Evolutionary conservation across 2,329 filamentous ascomycete genomes (phyloP), one percentile per base, ranked within the genome.

Genomic region (Monilinia polystroma): DNA sequence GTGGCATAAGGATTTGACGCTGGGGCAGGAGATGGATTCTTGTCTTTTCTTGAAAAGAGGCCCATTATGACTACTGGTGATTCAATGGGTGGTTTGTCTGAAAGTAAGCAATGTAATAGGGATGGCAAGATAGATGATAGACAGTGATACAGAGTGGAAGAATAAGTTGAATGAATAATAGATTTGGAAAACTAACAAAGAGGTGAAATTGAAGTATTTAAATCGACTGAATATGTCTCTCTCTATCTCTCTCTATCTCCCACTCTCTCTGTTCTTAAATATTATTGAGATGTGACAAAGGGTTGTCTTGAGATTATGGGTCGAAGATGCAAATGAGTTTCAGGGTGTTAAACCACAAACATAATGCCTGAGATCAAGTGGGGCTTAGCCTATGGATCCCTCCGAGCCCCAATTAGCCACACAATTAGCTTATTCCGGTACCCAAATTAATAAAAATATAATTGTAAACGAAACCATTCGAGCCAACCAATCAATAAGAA

Each of bases 1-100:
- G 75, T 72, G 23, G 75, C 75, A 67, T 77, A 76, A 29, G 75
- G 76, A 58, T 76, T 77, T 56, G 70, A 69, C 47, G 73, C 67
- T 35, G 71, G 74, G n/a, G 80, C 78, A 64, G 80, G 78, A 7
- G 81, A 80, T 51, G 80, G 77, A 74, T 83, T 85, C 79, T 85
- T 85, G 70, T 72, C 73, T 53, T 72, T 74, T 35, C 72, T 70
- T 70, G 82, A 79, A 72, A 86, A 86, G 63, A 86, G 80, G 56
- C 66, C 56, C 55, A 56, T 65, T 12, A 47, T 66, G 49, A 53
- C 2, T 60, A 53, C 2, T 60, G 47, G 38, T 3, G 35, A 63
- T 63, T 32, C 18, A 43, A 41, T 41, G 11, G 32, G 16, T 49
- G 45, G 11, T 51, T 51, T 38, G 45, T 14, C 6, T 23, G 29